Conservation (phyloP, 345 rosid genomes). For the Citrus mangshanensis region DNA sequence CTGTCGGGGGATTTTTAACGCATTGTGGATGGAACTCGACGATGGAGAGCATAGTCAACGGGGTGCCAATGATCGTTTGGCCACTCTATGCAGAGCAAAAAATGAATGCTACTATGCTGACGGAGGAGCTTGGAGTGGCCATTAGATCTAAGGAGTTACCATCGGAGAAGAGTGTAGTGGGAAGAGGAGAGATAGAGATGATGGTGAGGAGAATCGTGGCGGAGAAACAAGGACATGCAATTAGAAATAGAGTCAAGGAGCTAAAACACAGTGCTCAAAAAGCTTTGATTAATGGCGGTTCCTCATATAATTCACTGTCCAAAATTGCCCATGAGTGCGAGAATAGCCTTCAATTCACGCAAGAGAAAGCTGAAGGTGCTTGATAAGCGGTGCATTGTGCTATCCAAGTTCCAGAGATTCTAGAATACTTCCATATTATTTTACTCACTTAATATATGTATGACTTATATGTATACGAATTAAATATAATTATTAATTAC, state of each 20-base stretch:
- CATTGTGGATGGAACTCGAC: slow-evolving; percentile 80
- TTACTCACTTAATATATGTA: too few relatives aligned
- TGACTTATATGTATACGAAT: accelerated
- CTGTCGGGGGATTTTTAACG: slow-evolving; percentile 62
- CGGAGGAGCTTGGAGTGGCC: slow-evolving; percentile 14
- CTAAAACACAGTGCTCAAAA: not conserved
- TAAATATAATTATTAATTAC: too few relatives aligned
- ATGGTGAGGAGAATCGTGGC: slow-evolving; percentile 6
- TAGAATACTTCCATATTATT: too few relatives aligned
- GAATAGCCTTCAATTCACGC: not conserved
- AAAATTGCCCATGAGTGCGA: not conserved
- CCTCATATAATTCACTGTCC: slow-evolving; percentile 6
- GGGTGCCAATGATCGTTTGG: slow-evolving; percentile 70
- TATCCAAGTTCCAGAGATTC: too few relatives aligned
- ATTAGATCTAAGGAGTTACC: not conserved
- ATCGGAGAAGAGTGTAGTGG: slow-evolving; percentile 11
- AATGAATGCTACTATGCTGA: slow-evolving; percentile 54
- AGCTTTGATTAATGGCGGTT: not conserved
- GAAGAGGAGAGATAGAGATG: slow-evolving; percentile 18
- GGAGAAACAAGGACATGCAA: not conserved
- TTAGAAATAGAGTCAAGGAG: not conserved
- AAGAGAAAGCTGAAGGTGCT: slow-evolving; percentile 12
- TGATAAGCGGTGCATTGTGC: not conserved
- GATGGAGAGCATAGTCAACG: slow-evolving; percentile 52
- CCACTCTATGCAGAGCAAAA: slow-evolving; percentile 70